phyloP scores from a whole-genome alignment of 176 grass and related monocot genomes.

The Aegilops bicornis region DNA sequence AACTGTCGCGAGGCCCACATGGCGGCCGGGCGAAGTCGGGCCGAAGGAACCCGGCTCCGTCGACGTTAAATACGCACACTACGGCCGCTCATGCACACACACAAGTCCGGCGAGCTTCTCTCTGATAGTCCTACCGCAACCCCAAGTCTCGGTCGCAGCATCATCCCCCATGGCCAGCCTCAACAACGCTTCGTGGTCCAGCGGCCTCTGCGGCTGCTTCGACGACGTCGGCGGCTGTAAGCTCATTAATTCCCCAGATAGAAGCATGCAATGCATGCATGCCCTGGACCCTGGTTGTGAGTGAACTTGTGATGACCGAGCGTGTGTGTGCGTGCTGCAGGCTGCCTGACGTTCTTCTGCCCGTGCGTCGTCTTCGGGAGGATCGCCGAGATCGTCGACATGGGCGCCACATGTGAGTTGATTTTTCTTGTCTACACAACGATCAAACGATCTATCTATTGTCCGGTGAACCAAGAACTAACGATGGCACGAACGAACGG shows the following conservation, averaged over 20 bases:
- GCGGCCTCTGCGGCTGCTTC: constrained; percentile 59
- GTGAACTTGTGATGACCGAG: not conserved
- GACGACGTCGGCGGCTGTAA: constrained; percentile 61
- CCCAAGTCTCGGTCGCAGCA: not conserved
- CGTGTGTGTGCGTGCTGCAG: constrained; percentile 12
- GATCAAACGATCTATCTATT: not conserved
- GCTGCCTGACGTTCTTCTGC: constrained; percentile 64
- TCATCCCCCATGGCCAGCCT: constrained; percentile 18
- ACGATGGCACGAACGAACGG: not conserved
- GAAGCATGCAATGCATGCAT: no score
- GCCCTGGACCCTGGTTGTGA: no score
- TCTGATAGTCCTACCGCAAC: not conserved
- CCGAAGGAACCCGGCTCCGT: not conserved
- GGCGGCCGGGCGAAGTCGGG: not conserved
- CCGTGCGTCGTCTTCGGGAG: constrained; percentile 69
- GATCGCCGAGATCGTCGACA: constrained; percentile 58
- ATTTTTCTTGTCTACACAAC: not conserved
- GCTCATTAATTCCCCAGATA: not conserved
- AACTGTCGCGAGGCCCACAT: not conserved
- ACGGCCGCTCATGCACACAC: not conserved
- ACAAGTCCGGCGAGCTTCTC: not conserved
- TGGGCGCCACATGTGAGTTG: constrained; percentile 45
- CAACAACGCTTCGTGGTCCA: constrained; percentile 47
- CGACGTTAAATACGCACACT: not conserved
- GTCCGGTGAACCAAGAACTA: not conserved